These are phyloP conservation scores for Fusarium sp. DNA, from an alignment of 2,329 filamentous ascomycete species.

Conservation along the genomic window DNA sequence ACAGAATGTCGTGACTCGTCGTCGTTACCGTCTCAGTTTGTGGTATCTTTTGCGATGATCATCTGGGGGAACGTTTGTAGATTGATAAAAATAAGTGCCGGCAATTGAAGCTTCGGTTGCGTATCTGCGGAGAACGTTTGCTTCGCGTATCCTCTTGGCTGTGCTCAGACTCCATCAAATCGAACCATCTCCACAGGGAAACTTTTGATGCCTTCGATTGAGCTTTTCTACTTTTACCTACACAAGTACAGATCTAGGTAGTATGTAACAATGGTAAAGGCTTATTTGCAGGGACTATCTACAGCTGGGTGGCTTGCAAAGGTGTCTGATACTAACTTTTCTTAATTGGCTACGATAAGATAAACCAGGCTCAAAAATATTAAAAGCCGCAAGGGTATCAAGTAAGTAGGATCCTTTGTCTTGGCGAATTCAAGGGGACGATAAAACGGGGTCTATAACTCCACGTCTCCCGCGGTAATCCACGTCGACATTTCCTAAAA, in stretches of 20 bases:
- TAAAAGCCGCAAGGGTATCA: background rate
- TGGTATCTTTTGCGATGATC: background rate
- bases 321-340: too few species aligned
- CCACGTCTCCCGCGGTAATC: background rate
- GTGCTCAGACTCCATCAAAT: background rate
- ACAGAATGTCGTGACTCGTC: background rate
- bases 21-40: constrained; percentile 1
- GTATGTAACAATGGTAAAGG: too few species aligned
- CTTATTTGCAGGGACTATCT: too few species aligned
- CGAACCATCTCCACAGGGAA: background rate
- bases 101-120: background rate
- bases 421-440: background rate
- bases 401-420: background rate
- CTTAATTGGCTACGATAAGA: too few species aligned
- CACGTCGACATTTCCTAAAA: background rate
- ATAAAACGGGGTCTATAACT: background rate
- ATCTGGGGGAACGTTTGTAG: background rate
- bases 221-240: too few species aligned
- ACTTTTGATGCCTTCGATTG: too few species aligned
- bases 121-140: background rate
- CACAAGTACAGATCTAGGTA: too few species aligned
- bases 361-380: background rate
- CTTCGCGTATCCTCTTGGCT: background rate
- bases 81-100: background rate
- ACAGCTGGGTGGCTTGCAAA: too few species aligned